phyloP scores from a whole-genome alignment of 2,329 filamentous ascomycete genomes.

The Rasamsonia emersonii region DNA sequence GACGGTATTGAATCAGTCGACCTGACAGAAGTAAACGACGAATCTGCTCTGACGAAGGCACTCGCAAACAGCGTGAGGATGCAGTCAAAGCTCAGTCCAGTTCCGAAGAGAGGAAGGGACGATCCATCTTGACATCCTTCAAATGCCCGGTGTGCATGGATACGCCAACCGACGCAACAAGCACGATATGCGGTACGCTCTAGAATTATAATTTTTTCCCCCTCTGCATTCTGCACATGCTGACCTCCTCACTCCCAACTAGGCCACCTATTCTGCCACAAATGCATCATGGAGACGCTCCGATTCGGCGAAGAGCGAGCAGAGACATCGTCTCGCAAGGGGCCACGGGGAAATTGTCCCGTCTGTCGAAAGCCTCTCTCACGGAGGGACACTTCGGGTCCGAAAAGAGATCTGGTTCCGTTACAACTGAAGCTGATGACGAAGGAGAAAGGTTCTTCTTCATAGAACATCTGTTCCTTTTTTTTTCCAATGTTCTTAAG shows the following conservation, averaged over 20 bases:
- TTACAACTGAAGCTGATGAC: conserved; percentile 29
- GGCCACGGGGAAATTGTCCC: conserved; percentile 33
- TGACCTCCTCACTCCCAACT: conserved; percentile 6
- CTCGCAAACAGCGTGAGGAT: conserved; percentile 46
- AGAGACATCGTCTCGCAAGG: conserved; percentile 22
- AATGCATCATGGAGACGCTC: conserved; percentile 53
- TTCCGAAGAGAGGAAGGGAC: conserved; percentile 19
- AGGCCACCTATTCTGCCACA: conserved; percentile 59
- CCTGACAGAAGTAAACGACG: conserved; percentile 37
- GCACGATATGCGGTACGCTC: conserved; percentile 50
- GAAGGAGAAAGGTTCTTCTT: conserved; percentile 13
- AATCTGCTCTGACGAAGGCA: conserved; percentile 32
- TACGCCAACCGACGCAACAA: conserved; percentile 49
- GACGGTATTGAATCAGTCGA: conserved; percentile 42
- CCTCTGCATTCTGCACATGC: neutral
- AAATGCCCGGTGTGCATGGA: conserved; percentile 59
- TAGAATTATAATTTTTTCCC: neutral
- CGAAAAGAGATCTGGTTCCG: conserved; percentile 28
- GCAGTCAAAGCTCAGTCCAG: conserved; percentile 39
- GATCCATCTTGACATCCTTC: conserved; percentile 38
- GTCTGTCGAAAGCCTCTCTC: conserved; percentile 36
- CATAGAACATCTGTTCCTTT: no score
- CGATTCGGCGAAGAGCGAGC: conserved; percentile 46
- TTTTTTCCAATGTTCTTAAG: no score
- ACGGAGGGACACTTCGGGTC: conserved; percentile 26